Conservation (phyloP, 768 basidiomycete genomes). For the Hydnum rufescens region DNA sequence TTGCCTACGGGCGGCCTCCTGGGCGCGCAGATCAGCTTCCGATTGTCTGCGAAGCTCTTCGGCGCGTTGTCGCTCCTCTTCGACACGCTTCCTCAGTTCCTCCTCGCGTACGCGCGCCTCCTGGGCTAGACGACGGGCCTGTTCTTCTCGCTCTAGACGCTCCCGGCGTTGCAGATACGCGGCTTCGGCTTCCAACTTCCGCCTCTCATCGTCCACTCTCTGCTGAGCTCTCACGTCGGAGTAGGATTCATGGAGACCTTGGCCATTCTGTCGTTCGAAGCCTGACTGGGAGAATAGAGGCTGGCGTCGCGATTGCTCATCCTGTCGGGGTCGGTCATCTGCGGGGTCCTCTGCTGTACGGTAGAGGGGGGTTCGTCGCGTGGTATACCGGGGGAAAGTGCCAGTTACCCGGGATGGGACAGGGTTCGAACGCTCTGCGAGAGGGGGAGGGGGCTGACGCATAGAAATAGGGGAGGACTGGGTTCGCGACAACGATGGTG, state of each 20-base stretch:
- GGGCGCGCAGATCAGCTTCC: neutral
- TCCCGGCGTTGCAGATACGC: neutral
- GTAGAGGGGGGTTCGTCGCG: neutral
- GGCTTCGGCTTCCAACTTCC: no score
- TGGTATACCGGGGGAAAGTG: neutral
- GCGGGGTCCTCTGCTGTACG: neutral
- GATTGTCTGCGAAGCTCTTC: neutral
- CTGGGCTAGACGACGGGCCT: neutral
- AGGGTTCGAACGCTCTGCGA: neutral
- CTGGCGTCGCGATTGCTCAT: neutral
- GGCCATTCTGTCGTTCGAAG: no score
- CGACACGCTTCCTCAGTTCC: neutral
- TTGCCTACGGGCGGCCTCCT: neutral
- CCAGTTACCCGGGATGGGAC: neutral
- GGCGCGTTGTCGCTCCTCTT: neutral
- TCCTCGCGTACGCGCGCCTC: neutral
- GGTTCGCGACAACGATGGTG: neutral
- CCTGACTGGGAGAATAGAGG: neutral
- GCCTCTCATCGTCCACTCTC: neutral
- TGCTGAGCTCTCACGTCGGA: neutral
- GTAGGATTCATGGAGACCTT: neutral
- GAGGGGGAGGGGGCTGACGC: neutral
- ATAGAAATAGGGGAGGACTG: neutral
- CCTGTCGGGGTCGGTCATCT: neutral
- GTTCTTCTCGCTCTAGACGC: no score